Base-by-base conservation (phyloP, 768 basidiomycete genomes). In the Suillus tomentosus region DNA sequence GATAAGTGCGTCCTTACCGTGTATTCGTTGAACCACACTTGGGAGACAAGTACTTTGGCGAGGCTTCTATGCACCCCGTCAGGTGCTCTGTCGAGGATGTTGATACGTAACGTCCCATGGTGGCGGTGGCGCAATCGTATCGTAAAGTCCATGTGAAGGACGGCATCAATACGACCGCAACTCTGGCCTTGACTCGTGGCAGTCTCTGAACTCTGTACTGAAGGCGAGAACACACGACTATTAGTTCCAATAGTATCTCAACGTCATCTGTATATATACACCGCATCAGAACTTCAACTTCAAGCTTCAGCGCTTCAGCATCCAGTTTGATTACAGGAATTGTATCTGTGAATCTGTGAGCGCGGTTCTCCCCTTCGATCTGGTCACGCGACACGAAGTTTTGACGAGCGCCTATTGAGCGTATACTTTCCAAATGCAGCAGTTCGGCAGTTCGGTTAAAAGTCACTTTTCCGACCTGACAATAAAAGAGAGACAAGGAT, bases 381-480 rank as follows among this genome's bases (percentile, higher is more conserved):
- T 19, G 51, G 17, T 31, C 9, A 34, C 27, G 31, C 14, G 7
- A 3, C 17, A 31, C 5, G 17, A 27, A 31, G 17, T 17, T 53
- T 31, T 53, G 5, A 53, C 17, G 53, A 54, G 53, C 53, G 53
- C 53, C 19, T 54, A 54, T 11, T 31, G 31, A 34, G 31, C 19
- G 11, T 17, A 10, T 54, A 13, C 11, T 5, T 36, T 19, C 57
- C 11, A 17, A 19, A 58, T 42, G 27, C 24, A 58, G 27, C 24
- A 58, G 40, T 17, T 27, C 40, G 39, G 42, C 24, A 19, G 27
- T 58, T 27, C 56, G 57, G 57, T 27, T 27, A 42, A 58, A 42
- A 58, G 57, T 40, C 40, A 58, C 57, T 11, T 42, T 27, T 58
- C 11, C 19, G 39, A 58, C 40, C 24, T 42, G 56, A 40, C 56